Percentiles rank a stretch among this genome's conserved stretches.
These are phyloP conservation scores for Patellifolia procumbens DNA, from an alignment of 179 eudicot genomes.

Conservation along the genomic window DNA sequence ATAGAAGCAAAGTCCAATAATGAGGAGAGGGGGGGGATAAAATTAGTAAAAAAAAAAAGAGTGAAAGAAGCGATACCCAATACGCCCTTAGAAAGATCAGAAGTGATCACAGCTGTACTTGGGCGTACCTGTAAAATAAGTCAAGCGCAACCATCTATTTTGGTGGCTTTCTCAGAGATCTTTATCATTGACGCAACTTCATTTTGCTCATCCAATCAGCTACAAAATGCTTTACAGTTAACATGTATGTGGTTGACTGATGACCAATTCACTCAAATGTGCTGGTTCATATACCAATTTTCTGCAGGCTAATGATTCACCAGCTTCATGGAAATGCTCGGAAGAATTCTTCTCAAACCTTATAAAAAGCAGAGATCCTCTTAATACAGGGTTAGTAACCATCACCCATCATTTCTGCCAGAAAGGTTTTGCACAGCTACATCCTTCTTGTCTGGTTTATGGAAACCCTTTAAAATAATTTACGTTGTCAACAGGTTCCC, in stretches of 20 bases:
- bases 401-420: conserved; percentile 13
- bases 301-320: conserved; percentile 60
- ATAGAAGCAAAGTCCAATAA: no score
- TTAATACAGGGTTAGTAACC: conserved; percentile 71
- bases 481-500: conserved; percentile 67
- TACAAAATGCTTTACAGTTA: neutral
- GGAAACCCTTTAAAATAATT: neutral
- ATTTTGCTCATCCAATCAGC: no score
- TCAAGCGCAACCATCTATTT: no score
- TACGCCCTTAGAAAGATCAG: no score
- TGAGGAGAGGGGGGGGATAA: no score
- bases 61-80: no score
- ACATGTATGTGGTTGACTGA: neutral
- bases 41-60: no score
- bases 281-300: neutral
- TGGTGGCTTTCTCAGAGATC: no score
- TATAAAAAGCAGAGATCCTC: conserved; percentile 87
- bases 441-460: conserved; percentile 18
- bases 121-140: no score
- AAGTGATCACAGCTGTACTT: no score
- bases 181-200: no score
- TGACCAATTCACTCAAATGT: neutral
- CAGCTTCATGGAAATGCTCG: conserved; percentile 98
- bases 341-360: conserved; percentile 87
- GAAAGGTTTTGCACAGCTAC: neutral